phyloP scores from a whole-genome alignment of 495 filamentous ascomycete species.

The Trichoderma orchidacearum region DNA sequence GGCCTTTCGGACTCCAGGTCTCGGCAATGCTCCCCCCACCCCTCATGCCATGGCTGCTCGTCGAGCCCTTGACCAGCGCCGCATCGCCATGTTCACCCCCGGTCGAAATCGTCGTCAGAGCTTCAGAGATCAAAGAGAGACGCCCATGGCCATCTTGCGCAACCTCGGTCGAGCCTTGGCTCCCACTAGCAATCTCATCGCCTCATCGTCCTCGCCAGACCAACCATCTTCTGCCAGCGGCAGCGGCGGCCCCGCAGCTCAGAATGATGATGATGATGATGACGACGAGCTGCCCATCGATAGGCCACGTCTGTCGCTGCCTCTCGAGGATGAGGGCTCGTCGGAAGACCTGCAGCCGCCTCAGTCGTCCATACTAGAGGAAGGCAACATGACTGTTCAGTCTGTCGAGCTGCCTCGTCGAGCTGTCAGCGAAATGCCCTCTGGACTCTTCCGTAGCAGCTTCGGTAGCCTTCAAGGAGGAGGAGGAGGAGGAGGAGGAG shows the following conservation, averaged over 20 bases:
- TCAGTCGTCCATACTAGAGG: conserved; percentile 48
- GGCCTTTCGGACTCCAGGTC: conserved; percentile 16
- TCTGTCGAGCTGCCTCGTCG: conserved; percentile 59
- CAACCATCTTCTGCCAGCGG: not conserved
- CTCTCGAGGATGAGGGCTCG: conserved; percentile 41
- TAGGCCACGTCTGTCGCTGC: conserved; percentile 54
- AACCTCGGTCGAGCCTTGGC: conserved; percentile 56
- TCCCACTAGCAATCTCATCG: conserved; percentile 38
- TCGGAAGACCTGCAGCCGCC: conserved; percentile 43
- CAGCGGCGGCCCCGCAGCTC: not conserved
- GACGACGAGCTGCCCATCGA: conserved; percentile 44
- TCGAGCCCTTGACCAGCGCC: conserved; percentile 54
- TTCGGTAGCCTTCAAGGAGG: conserved; percentile 1
- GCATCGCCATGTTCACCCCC: conserved; percentile 60
- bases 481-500: not conserved
- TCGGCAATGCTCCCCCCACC: conserved; percentile 28
- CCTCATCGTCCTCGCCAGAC: conserved; percentile 39
- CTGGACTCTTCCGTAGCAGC: conserved; percentile 13
- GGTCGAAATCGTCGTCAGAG: conserved; percentile 53
- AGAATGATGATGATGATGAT: conserved; percentile 45
- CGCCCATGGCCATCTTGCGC: conserved; percentile 56
- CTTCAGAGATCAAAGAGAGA: conserved; percentile 55
- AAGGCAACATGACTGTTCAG: conserved; percentile 52
- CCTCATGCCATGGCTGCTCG: conserved; percentile 54
- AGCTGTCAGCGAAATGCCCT: conserved; percentile 38